Conservation (phyloP, 768 basidiomycete species). For the Mycena latifolia region DNA sequence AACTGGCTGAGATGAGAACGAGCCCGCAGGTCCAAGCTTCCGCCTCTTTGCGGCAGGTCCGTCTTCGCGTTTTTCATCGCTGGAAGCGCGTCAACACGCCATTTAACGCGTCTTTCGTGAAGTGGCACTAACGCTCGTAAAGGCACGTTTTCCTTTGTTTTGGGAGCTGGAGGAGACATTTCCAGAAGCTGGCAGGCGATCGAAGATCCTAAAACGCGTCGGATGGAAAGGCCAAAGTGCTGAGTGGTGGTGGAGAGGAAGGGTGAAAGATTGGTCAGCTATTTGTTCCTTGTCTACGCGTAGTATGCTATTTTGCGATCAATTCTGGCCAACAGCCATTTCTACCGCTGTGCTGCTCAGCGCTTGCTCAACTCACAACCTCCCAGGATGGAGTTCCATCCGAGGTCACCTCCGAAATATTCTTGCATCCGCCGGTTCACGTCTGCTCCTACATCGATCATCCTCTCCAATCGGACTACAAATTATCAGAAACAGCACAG, state of each 20-base stretch:
- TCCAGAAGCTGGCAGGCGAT: not conserved
- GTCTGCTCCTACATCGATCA: not conserved
- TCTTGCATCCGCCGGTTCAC: no score
- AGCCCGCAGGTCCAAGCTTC: conserved; percentile 57
- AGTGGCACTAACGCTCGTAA: conserved; percentile 16
- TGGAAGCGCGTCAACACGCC: conserved; percentile 31
- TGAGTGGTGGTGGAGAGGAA: not conserved
- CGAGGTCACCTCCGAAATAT: no score
- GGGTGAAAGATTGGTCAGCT: conserved; percentile 5
- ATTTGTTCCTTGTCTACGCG: conserved; percentile 13
- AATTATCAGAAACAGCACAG: conserved; percentile 17
- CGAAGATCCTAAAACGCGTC: conserved; percentile 11
- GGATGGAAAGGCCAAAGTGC: not conserved
- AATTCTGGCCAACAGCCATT: no score
- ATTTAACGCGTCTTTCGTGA: conserved; percentile 19
- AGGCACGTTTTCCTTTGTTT: conserved; percentile 29
- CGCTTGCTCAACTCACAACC: no score
- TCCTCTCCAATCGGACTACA: not conserved
- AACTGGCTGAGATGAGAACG: conserved; percentile 55
- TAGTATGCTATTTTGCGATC: not conserved
- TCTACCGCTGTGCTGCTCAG: no score
- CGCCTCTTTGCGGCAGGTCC: conserved; percentile 67
- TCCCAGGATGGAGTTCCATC: no score
- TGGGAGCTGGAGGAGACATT: conserved; percentile 10
- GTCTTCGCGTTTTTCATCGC: conserved; percentile 38